phyloP scores from a whole-genome alignment of 352 stramenopile species.

The Peronospora farinosa region DNA sequence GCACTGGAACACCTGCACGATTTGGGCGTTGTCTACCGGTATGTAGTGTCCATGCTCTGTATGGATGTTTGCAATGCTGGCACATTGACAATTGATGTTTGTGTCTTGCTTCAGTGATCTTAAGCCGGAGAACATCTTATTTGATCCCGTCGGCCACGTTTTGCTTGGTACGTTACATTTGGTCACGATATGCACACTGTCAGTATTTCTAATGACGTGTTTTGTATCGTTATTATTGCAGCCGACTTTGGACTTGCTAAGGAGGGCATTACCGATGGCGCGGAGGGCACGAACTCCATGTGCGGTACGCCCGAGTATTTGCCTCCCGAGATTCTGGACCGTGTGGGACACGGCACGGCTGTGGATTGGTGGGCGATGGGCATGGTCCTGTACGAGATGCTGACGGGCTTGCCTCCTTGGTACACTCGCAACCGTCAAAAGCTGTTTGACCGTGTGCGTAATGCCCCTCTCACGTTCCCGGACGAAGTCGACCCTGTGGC shows the following conservation, averaged over 20 bases:
- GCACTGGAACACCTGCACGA: conserved; percentile 87
- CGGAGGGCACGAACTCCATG: conserved; percentile 84
- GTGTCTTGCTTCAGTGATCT: conserved; percentile 40
- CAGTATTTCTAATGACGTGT: not conserved
- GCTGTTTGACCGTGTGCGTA: conserved; percentile 87
- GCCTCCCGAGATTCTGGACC: conserved; percentile 87
- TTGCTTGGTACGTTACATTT: conserved; percentile 41
- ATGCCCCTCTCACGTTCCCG: conserved; percentile 84
- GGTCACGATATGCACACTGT: too few species aligned
- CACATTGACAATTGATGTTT: conserved; percentile 2
- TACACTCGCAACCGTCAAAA: conserved; percentile 91
- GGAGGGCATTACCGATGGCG: conserved; percentile 77
- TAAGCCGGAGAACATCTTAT: conserved; percentile 86
- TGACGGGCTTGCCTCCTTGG: conserved; percentile 88
- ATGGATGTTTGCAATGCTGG: not conserved
- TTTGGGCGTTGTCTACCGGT: conserved; percentile 84
- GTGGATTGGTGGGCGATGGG: conserved; percentile 91
- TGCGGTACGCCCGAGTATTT: conserved; percentile 91
- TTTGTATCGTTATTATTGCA: conserved; percentile 14
- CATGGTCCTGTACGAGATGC: conserved; percentile 92
- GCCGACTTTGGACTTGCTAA: conserved; percentile 87
- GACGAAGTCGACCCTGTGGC: conserved; percentile 70
- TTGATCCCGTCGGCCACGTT: conserved; percentile 67
- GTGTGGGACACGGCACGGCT: conserved; percentile 83
- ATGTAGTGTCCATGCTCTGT: conserved; percentile 2